Conservation (phyloP, 2,329 filamentous ascomycete genomes). For the Diaporthe sp. region DNA sequence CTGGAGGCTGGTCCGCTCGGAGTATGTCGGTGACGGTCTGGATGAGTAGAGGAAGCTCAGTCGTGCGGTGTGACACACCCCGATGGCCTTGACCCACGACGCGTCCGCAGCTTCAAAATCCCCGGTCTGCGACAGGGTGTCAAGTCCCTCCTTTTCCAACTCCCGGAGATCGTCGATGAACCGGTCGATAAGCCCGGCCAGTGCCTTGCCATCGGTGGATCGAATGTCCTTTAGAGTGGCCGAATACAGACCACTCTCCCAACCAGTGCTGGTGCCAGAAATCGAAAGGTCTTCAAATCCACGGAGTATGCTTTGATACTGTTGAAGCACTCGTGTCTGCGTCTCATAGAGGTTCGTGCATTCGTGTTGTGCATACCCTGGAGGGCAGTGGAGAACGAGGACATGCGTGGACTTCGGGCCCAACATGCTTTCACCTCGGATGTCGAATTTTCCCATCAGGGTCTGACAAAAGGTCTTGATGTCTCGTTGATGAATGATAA, state of each 20-base stretch:
- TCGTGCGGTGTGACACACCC: not conserved
- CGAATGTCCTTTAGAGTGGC: not conserved
- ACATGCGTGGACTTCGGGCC: not conserved
- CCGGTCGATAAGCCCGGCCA: not conserved
- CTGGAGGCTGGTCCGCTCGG: no score
- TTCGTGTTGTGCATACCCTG: not conserved
- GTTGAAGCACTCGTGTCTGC: not conserved
- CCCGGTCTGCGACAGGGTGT: not conserved
- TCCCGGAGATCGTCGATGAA: not conserved
- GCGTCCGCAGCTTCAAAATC: not conserved
- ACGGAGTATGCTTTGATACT: not conserved
- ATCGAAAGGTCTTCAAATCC: not conserved
- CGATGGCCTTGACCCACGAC: not conserved
- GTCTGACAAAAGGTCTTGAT: not conserved
- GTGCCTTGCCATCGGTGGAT: not conserved
- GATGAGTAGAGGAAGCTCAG: not conserved
- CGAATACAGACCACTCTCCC: not conserved
- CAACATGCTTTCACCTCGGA: fast-evolving
- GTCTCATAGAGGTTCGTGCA: not conserved
- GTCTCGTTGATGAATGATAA: not conserved
- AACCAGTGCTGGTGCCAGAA: not conserved
- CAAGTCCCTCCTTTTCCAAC: not conserved
- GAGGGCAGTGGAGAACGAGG: not conserved
- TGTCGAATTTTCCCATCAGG: not conserved
- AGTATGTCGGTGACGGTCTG: not conserved